Conservation (phyloP, 2,329 filamentous ascomycete species). For the Sporothrix pallida region DNA sequence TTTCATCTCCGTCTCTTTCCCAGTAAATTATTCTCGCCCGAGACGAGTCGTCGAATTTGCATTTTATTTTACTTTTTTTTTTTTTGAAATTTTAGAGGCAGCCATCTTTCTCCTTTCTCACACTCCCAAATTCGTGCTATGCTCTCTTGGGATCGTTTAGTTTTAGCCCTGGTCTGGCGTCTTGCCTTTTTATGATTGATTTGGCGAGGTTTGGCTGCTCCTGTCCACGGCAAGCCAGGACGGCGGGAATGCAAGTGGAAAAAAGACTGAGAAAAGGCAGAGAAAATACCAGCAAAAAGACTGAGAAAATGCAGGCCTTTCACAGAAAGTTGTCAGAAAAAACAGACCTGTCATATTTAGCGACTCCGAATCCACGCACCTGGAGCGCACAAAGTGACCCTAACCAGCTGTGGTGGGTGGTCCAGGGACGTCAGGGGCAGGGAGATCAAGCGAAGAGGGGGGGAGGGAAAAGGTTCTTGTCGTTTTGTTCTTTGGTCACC, state of each 20-base stretch:
- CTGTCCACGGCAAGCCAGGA: neutral
- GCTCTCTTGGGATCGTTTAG: conserved; percentile 6
- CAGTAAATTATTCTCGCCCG: neutral
- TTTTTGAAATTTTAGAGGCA: neutral
- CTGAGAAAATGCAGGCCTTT: neutral
- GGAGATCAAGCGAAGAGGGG: neutral
- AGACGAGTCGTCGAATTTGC: neutral
- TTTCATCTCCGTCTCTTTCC: neutral
- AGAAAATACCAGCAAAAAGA: too few species aligned
- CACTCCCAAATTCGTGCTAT: neutral
- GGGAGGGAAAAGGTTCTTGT: neutral
- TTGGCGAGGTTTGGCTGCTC: neutral
- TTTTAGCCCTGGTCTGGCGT: neutral
- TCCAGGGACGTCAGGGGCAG: neutral
- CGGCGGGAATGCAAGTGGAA: neutral
- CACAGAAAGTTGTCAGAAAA: conserved; percentile 8
- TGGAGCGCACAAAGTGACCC: conserved; percentile 27
- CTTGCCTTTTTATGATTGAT: neutral
- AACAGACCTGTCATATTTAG: conserved; percentile 27
- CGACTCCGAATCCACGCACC: conserved; percentile 26
- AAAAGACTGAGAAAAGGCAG: neutral
- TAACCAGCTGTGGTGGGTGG: neutral
- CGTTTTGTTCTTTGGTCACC: neutral
- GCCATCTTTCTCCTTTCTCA: neutral
- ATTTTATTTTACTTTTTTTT: neutral